phyloP scores from a whole-genome alignment of 1,139 yeast species.

The Kodamaea ohmeri region DNA sequence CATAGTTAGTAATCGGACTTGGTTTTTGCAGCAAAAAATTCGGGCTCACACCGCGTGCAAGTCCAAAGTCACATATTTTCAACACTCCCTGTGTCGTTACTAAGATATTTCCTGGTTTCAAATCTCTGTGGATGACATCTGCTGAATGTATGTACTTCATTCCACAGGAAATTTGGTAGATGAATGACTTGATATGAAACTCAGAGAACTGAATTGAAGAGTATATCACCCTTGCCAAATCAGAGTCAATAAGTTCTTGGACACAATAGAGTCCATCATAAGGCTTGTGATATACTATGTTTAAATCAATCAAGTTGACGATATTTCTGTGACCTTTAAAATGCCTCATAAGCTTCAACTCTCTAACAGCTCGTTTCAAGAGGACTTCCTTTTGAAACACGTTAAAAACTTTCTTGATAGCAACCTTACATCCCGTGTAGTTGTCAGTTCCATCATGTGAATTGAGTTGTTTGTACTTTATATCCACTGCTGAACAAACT shows the following conservation, averaged over 20 bases:
- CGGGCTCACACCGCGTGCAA: conserved; percentile 71
- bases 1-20: conserved; percentile 71
- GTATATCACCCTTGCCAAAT: conserved; percentile 73
- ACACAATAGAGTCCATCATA: conserved; percentile 85
- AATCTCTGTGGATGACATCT: conserved; percentile 78
- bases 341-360: conserved; percentile 71
- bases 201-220: conserved; percentile 78
- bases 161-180: conserved; percentile 79
- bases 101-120: conserved; percentile 81
- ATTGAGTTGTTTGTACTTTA: conserved; percentile 19
- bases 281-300: conserved; percentile 61
- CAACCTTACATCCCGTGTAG: conserved; percentile 36
- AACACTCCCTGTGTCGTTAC: conserved; percentile 69
- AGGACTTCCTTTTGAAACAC: conserved; percentile 65
- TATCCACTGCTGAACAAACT: conserved; percentile 79
- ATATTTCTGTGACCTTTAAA: conserved; percentile 83
- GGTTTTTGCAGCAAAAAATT: conserved; percentile 34
- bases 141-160: conserved; percentile 82
- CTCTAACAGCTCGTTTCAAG: conserved; percentile 73
- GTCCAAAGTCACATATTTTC: conserved; percentile 85
- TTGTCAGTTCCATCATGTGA: conserved; percentile 5
- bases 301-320: conserved; percentile 69
- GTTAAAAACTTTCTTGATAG: conserved; percentile 74
- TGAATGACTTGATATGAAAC: conserved; percentile 71
- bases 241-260: conserved; percentile 75